A percentile compares a stretch with the other conserved stretches of the same genome.
Conservation (phyloP, 148 eudicot genomes). For the Rhododendron griersonianum region DNA sequence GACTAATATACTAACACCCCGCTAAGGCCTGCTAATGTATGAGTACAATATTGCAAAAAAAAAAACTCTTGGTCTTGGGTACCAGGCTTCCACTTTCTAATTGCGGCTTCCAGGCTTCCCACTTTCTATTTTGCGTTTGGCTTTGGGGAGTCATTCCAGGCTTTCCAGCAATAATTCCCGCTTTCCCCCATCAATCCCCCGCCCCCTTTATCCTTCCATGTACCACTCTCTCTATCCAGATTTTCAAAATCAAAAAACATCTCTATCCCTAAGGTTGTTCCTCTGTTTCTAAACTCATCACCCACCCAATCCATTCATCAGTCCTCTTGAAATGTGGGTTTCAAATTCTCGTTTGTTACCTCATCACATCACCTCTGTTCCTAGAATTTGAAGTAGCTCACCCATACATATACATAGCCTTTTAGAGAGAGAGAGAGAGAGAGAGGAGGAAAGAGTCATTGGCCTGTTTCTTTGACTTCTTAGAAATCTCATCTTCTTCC, state of each 20-base stretch:
- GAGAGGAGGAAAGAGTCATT: not conserved
- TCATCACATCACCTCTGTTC: not conserved
- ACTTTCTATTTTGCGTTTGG: not conserved
- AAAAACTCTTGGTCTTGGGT: too few relatives aligned
- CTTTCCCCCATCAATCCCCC: conserved; percentile 16
- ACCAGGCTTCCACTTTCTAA: not conserved
- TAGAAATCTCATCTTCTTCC: not conserved
- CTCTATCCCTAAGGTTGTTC: not conserved
- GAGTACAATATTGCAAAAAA: too few relatives aligned
- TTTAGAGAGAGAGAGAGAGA: not conserved
- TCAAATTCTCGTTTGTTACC: not conserved
- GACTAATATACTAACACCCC: too few relatives aligned
- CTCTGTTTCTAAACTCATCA: not conserved
- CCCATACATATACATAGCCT: not conserved
- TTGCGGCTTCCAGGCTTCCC: not conserved
- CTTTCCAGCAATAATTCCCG: conserved; percentile 42
- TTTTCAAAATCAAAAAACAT: not conserved
- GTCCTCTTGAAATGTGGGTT: not conserved
- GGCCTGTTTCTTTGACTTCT: not conserved
- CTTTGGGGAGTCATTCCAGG: conserved; percentile 20
- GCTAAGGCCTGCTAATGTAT: too few relatives aligned
- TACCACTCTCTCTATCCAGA: not conserved
- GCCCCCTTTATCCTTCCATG: not conserved
- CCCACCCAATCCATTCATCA: not conserved
- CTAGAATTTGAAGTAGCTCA: not conserved